A percentile compares a stretch with the other conserved stretches of the same genome.
Evolutionary conservation across 768 basidiomycete species (phyloP).

Genomic region (Butyriboletus loyo): DNA sequence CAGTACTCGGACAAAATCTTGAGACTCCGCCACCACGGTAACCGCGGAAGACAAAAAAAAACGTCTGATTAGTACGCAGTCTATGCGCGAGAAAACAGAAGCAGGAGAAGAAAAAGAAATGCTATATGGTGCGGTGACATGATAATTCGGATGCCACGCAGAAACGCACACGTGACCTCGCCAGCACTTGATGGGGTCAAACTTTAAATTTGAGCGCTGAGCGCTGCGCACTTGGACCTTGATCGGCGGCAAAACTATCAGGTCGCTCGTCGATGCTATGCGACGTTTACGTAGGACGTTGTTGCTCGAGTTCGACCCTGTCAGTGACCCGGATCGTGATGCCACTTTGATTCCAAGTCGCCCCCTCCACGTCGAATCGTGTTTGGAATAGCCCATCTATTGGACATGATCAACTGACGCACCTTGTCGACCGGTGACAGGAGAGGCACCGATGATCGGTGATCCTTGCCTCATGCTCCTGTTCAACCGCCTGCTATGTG

Average conservation of each 20-base stretch:
- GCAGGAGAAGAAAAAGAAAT: too few relatives aligned
- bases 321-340: not conserved
- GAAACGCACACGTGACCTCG: too few relatives aligned
- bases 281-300: not conserved
- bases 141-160: too few relatives aligned
- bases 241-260: not conserved
- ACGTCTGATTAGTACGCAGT: too few relatives aligned
- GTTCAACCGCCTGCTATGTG: constrained; percentile 3
- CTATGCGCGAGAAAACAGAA: too few relatives aligned
- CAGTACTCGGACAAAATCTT: too few relatives aligned
- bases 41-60: too few relatives aligned
- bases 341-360: not conserved
- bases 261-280: not conserved
- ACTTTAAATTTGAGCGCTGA: too few relatives aligned
- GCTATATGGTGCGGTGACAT: too few relatives aligned
- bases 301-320: not conserved
- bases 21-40: too few relatives aligned
- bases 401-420: not conserved
- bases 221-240: too few relatives aligned
- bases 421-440: not conserved
- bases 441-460: not conserved
- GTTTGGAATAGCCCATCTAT: not conserved
- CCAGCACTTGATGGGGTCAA: too few relatives aligned
- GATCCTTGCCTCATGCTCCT: not conserved
- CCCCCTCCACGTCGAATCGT: not conserved